A percentile compares a stretch with the other conserved stretches of the same genome.
Conservation (phyloP, 148 eudicot genomes). For the Camellia japonica region DNA sequence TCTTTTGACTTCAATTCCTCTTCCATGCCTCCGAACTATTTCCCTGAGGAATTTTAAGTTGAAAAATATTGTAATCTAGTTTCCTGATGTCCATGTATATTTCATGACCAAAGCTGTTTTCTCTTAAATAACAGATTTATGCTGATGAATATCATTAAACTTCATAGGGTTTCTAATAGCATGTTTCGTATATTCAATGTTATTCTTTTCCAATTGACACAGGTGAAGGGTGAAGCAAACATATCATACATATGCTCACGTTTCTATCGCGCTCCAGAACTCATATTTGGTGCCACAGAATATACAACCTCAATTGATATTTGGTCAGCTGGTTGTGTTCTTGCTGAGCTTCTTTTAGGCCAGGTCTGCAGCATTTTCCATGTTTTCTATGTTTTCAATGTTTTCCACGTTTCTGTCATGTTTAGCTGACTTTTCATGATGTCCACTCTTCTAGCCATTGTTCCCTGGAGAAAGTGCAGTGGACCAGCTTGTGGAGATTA, state of each 20-base stretch:
- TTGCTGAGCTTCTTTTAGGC: conserved; percentile 57
- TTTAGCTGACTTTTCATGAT: conserved; percentile 13
- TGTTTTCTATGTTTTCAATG: not conserved
- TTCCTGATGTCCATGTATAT: not conserved
- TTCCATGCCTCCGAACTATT: too few species aligned
- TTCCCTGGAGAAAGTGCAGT: conserved; percentile 74
- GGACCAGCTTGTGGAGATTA: conserved; percentile 66
- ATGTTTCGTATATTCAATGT: not conserved
- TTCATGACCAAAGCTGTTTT: conserved; percentile 4
- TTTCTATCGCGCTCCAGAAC: conserved; percentile 55
- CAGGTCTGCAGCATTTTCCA: conserved; percentile 30
- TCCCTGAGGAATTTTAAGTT: too few species aligned
- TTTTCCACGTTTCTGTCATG: not conserved
- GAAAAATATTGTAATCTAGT: too few species aligned
- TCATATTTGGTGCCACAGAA: conserved; percentile 53
- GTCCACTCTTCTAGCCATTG: conserved; percentile 36
- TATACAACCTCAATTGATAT: conserved; percentile 52
- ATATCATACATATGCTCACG: conserved; percentile 56
- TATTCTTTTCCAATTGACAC: not conserved
- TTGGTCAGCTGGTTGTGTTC: conserved; percentile 60
- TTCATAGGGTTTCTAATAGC: not conserved
- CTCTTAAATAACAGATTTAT: not conserved
- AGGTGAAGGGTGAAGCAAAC: conserved; percentile 55
- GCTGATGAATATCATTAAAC: not conserved
- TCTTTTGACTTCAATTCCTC: too few species aligned